These are phyloP conservation scores for Globisporangium iwayamae DNA, from an alignment of 352 stramenopile species.

Conservation along the genomic window DNA sequence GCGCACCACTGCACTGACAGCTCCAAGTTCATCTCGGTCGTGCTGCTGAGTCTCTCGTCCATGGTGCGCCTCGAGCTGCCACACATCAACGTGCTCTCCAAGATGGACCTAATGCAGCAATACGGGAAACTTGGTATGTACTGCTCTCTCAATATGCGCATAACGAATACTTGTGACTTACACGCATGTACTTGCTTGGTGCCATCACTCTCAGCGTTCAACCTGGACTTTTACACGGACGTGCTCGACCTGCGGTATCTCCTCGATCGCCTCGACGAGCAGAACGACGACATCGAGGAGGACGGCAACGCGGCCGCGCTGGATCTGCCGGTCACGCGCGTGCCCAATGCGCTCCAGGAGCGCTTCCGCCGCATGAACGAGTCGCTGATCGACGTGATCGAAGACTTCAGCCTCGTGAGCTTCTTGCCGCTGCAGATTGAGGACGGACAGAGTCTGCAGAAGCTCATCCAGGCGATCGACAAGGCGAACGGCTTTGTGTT, in stretches of 20 bases:
- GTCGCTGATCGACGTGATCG: conserved; percentile 79
- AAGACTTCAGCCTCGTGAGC: conserved; percentile 85
- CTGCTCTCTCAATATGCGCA: not conserved
- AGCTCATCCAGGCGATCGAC: conserved; percentile 69
- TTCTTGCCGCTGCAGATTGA: conserved; percentile 83
- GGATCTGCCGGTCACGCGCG: conserved; percentile 25
- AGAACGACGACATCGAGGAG: conserved; percentile 45
- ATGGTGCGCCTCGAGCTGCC: conserved; percentile 98
- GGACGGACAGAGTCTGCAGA: conserved; percentile 59
- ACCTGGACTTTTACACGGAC: conserved; percentile 88
- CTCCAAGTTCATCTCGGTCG: conserved; percentile 97
- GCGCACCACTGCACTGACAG: conserved; percentile 92
- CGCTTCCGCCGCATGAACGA: conserved; percentile 85
- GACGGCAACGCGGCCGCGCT: conserved; percentile 26
- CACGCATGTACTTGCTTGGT: not conserved
- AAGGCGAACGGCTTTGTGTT: conserved; percentile 86
- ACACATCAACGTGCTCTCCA: conserved; percentile 98
- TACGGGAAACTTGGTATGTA: conserved; percentile 74
- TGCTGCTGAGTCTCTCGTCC: conserved; percentile 94
- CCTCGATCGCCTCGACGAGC: conserved; percentile 74
- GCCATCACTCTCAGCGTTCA: conserved; percentile 45
- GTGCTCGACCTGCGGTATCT: conserved; percentile 82
- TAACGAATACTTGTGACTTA: conserved; percentile 1
- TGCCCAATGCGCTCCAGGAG: conserved; percentile 32
- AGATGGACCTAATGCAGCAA: conserved; percentile 97